These are phyloP conservation scores for Penicillium sp. DNA, from an alignment of 2,329 filamentous ascomycete species.

Conservation along the genomic window DNA sequence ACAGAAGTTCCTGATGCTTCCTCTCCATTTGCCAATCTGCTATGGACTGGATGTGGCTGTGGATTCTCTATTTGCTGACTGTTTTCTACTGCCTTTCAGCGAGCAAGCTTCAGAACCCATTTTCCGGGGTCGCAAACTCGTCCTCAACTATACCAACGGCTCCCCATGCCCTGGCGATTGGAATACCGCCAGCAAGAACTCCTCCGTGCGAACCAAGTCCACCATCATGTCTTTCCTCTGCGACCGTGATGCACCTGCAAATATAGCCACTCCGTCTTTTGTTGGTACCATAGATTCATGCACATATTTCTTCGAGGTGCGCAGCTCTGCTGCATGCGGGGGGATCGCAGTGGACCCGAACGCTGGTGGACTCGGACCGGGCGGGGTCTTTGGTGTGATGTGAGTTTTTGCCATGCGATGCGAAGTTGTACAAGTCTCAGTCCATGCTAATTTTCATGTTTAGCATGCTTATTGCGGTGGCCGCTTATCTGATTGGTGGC, in stretches of 20 bases:
- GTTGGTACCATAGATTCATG: conserved; percentile 89
- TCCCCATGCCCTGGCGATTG: conserved; percentile 63
- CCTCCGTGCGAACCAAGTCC: conserved; percentile 60
- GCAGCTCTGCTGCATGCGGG: conserved; percentile 81
- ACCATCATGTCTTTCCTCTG: conserved; percentile 92
- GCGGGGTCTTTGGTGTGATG: conserved; percentile 85
- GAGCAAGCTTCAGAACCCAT: conserved; percentile 49
- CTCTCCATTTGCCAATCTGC: not conserved
- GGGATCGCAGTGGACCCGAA: conserved; percentile 62
- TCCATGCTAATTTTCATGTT: conserved; percentile 19
- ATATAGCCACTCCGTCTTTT: conserved; percentile 74
- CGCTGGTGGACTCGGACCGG: conserved; percentile 63
- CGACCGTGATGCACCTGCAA: conserved; percentile 74
- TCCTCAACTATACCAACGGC: conserved; percentile 75
- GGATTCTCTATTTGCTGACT: not conserved
- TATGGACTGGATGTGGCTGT: not conserved
- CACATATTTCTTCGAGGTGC: conserved; percentile 92
- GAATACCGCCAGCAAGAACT: conserved; percentile 28
- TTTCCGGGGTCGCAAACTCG: conserved; percentile 61
- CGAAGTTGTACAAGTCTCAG: not conserved
- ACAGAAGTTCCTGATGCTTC: not conserved
- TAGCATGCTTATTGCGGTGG: conserved; percentile 66
- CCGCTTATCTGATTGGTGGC: conserved; percentile 89
- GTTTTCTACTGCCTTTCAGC: conserved; percentile 26
- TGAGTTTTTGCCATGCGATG: conserved; percentile 38